These are phyloP conservation scores for Blastocystis sp. DNA, from an alignment of 352 stramenopile genomes.

Conservation along the genomic window DNA sequence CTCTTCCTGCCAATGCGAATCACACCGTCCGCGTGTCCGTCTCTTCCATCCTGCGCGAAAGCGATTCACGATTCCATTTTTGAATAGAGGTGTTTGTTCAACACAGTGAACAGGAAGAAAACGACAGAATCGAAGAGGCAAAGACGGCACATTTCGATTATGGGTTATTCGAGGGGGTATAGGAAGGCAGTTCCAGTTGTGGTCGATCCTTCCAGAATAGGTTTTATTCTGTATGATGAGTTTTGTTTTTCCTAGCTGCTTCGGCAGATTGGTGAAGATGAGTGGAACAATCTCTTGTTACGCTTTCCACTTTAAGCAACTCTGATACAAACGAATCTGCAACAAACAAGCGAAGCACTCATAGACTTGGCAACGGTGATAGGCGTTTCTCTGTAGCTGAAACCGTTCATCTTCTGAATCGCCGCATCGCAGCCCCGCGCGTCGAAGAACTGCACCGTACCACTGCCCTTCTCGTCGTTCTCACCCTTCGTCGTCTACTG, in stretches of 20 bases:
- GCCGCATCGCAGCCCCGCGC: neutral
- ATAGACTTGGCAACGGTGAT: neutral
- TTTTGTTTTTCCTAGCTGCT: constrained; percentile 59
- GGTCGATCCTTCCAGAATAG: constrained; percentile 59
- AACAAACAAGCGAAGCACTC: constrained; percentile 3
- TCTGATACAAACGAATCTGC: constrained; percentile 62
- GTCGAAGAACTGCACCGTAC: neutral
- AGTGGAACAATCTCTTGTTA: constrained; percentile 64
- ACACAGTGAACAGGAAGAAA: neutral
- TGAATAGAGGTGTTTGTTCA: constrained; percentile 38
- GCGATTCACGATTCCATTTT: constrained; percentile 2
- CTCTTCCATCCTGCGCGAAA: neutral
- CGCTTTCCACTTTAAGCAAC: constrained; percentile 68
- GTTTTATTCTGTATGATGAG: constrained; percentile 68
- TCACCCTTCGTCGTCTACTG: neutral
- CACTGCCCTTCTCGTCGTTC: neutral
- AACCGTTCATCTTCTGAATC: constrained; percentile 3
- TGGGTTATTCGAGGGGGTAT: constrained; percentile 47
- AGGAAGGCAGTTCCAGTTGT: neutral
- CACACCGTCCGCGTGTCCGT: neutral
- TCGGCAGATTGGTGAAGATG: constrained; percentile 60
- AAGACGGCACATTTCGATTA: constrained; percentile 25
- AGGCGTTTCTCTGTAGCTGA: neutral
- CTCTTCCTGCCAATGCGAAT: neutral
- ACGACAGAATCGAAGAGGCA: neutral